Base-by-base conservation (phyloP, 345 rosid species). In the Cochlearia excelsa region DNA sequence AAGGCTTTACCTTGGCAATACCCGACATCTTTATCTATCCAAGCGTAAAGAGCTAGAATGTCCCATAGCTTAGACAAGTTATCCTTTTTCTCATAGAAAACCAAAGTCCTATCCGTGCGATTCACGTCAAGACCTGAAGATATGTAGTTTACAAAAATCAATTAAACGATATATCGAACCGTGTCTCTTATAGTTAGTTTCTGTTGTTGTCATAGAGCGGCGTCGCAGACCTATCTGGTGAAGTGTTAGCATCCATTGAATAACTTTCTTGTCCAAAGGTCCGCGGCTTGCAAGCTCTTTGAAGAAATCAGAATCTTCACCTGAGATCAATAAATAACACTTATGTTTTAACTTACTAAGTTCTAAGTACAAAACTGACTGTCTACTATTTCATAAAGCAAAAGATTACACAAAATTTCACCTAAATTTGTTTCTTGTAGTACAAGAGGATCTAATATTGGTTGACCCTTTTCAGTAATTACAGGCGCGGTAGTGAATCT, bases 61-160 rank as follows among this genome's bases (percentile, higher is more conserved):
- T 93, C 99, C 99, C 96, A 87, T 57, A 90, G 95, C 77, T 84
- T 93, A 9, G 97, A 84, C 76, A 93, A 74, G 76, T 93, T 79
- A 64, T 87, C 82, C 67, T 81, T 86, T 76, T 85, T 85, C 81
- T 93, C 97, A 37, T 89, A 93, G 66, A 93, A 89, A 16, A 84
- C 84, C 78, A 93, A 61, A 7, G 83, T 70, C 79, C 99, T 85
- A 73, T 90, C 99, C 3, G 99, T 93, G 55, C 99, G 97, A 72
- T 72, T 71, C 60, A 93, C 97, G 69, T 93, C 96, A 11, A 93
- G 90, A 68, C 99, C 99, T 93, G 69, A 9, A 47, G 33, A 37
- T 16, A 30, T 26, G 6, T 26, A 41, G 34, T 16, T 29, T 2
- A 28, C 46, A 30, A n/a, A 3, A 52, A 71, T 41, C 43, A 16